phyloP scores from a whole-genome alignment of 495 filamentous ascomycete genomes.

The Lasiosphaeriaceae sp. region DNA sequence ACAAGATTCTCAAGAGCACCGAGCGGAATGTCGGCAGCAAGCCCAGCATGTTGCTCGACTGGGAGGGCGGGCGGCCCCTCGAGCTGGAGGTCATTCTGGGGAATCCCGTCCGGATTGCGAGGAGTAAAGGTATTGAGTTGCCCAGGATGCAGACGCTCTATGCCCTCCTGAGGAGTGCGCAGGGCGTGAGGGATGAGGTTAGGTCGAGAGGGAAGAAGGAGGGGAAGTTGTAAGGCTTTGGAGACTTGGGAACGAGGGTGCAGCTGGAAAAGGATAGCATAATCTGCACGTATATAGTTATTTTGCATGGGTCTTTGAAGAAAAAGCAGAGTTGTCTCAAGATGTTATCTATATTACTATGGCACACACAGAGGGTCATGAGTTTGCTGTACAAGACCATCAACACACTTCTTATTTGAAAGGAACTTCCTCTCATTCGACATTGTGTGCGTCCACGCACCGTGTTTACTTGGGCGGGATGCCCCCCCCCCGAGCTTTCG shows the following conservation, averaged over 20 bases:
- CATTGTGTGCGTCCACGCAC: too few species aligned
- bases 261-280: neutral
- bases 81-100: constrained; percentile 62
- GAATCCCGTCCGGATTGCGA: constrained; percentile 53
- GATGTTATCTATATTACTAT: too few species aligned
- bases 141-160: constrained; percentile 51
- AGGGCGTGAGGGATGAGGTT: constrained; percentile 40
- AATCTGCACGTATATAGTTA: neutral
- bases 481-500: too few species aligned
- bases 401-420: too few species aligned
- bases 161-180: constrained; percentile 44
- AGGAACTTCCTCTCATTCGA: too few species aligned
- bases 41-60: constrained; percentile 59
- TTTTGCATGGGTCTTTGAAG: too few species aligned
- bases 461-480: too few species aligned
- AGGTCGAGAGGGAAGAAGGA: constrained; percentile 19
- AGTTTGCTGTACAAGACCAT: too few species aligned
- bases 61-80: constrained; percentile 52
- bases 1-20: constrained; percentile 51
- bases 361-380: too few species aligned
- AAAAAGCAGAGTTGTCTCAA: too few species aligned
- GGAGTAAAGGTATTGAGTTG: constrained; percentile 48
- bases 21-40: constrained; percentile 52
- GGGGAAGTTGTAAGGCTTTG: constrained; percentile 36
- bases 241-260: too few species aligned